Percentiles rank a stretch among this genome's conserved stretches.
Evolutionary conservation across 2,329 filamentous ascomycete genomes (phyloP).

Genomic region (Dactylellina haptotyla): DNA sequence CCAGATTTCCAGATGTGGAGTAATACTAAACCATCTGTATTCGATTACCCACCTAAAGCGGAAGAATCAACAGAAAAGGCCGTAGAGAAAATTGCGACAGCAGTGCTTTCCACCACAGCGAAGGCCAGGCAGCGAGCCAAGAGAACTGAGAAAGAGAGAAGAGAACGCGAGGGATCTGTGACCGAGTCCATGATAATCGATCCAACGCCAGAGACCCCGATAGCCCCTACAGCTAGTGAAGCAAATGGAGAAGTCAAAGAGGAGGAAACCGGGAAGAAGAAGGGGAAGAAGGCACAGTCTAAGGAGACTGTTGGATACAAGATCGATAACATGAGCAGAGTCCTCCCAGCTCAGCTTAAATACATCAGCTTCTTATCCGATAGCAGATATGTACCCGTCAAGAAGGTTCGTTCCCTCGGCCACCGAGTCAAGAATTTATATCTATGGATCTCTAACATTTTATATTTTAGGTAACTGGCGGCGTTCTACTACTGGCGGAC

Average conservation of each 20-base stretch:
- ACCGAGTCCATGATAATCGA: slow-evolving; percentile 97
- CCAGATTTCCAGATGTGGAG: slow-evolving; percentile 96
- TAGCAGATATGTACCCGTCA: slow-evolving; percentile 90
- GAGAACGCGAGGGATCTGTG: slow-evolving; percentile 63
- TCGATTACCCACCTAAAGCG: slow-evolving; percentile 97
- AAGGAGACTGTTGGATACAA: slow-evolving; percentile 98
- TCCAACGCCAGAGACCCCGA: slow-evolving; percentile 77
- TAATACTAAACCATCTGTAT: slow-evolving; percentile 91
- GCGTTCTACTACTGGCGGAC: slow-evolving; percentile 89
- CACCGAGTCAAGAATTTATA: neutral
- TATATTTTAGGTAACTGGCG: slow-evolving; percentile 80
- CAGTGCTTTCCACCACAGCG: slow-evolving; percentile 93
- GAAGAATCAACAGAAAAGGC: slow-evolving; percentile 95
- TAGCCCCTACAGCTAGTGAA: slow-evolving; percentile 69
- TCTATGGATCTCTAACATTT: too few species aligned
- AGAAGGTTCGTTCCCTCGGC: slow-evolving; percentile 70
- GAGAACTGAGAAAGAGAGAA: slow-evolving; percentile 78
- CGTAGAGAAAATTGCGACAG: slow-evolving; percentile 91
- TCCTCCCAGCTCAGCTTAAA: slow-evolving; percentile 91
- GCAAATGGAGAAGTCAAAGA: slow-evolving; percentile 73
- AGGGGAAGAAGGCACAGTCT: slow-evolving; percentile 88
- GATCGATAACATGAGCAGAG: slow-evolving; percentile 94
- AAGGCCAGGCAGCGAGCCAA: slow-evolving; percentile 95
- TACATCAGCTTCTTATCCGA: slow-evolving; percentile 87
- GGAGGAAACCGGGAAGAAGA: slow-evolving; percentile 67